Conservation (phyloP, 345 rosid genomes). For the Lagerstroemia speciosa region DNA sequence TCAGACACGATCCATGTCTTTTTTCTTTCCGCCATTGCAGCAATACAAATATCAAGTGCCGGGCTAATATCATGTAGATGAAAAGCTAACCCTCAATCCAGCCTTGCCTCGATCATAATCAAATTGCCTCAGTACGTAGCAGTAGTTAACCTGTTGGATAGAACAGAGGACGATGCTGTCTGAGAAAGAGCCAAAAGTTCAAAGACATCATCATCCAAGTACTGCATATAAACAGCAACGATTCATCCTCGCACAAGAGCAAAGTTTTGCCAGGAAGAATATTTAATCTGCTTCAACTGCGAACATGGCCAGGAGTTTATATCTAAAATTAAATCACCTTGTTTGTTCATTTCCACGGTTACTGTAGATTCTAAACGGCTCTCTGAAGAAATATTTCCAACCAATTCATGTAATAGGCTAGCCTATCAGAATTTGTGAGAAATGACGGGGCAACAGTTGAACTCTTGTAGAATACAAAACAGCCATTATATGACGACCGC, state of each 20-base stretch:
- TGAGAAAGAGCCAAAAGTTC: no score
- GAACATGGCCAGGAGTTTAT: no score
- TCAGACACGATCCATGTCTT: not conserved
- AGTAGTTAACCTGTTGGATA: conserved; percentile 15
- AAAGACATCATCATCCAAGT: no score
- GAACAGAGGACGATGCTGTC: not conserved
- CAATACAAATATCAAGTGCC: not conserved
- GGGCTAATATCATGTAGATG: conserved; percentile 4
- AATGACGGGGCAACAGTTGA: not conserved
- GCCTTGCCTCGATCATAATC: conserved; percentile 14
- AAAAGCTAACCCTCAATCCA: conserved; percentile 17
- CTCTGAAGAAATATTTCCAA: not conserved
- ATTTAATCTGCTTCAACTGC: not conserved
- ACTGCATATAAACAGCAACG: no score
- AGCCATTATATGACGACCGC: no score
- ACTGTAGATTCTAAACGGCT: not conserved
- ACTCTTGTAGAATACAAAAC: no score
- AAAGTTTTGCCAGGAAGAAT: not conserved
- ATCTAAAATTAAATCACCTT: not conserved
- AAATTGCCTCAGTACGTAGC: conserved; percentile 13
- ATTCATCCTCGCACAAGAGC: no score
- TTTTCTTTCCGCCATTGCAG: not conserved
- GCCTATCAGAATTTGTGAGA: not conserved
- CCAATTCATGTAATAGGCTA: not conserved
- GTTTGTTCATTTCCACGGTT: not conserved